Evolutionary conservation across 805 yeast genomes (phyloP).

Genomic region (Suhomyces kilbournensis): DNA sequence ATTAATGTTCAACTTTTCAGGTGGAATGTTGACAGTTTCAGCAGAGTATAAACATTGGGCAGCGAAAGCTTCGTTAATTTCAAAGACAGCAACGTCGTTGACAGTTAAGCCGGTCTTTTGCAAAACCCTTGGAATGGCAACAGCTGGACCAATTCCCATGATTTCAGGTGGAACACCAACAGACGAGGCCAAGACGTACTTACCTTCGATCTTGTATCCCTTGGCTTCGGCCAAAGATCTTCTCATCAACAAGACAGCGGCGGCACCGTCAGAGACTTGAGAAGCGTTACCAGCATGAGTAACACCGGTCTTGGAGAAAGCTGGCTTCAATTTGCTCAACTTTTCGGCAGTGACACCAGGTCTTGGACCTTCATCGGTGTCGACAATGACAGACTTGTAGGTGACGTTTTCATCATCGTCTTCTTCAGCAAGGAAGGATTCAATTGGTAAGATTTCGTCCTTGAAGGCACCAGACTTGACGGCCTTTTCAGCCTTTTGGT

Average conservation of each 20-base stretch:
- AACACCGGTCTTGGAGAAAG: conserved; percentile 77
- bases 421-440: conserved; percentile 53
- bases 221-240: conserved; percentile 78
- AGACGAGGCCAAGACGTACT: conserved; percentile 71
- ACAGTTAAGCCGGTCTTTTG: conserved; percentile 56
- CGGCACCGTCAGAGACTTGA: conserved; percentile 95
- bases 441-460: conserved; percentile 85
- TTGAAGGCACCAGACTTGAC: conserved; percentile 69
- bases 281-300: conserved; percentile 97
- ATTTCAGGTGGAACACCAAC: conserved; percentile 97
- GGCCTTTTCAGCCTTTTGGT: conserved; percentile 79
- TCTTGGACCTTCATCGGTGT: conserved; percentile 88
- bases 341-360: conserved; percentile 77
- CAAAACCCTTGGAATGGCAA: conserved; percentile 85
- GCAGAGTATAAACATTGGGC: conserved; percentile 86
- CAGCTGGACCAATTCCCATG: conserved; percentile 98
- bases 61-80: conserved; percentile 96
- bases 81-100: conserved; percentile 72
- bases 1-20: conserved; percentile 66
- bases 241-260: conserved; percentile 80
- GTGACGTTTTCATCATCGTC: conserved; percentile 55
- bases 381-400: conserved; percentile 42
- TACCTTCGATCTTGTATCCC: conserved; percentile 71
- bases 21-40: conserved; percentile 61
- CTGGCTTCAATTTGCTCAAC: conserved; percentile 75